These are phyloP conservation scores for Calonectria multiphialidica DNA, from an alignment of 2,329 filamentous ascomycete genomes.

Conservation along the genomic window DNA sequence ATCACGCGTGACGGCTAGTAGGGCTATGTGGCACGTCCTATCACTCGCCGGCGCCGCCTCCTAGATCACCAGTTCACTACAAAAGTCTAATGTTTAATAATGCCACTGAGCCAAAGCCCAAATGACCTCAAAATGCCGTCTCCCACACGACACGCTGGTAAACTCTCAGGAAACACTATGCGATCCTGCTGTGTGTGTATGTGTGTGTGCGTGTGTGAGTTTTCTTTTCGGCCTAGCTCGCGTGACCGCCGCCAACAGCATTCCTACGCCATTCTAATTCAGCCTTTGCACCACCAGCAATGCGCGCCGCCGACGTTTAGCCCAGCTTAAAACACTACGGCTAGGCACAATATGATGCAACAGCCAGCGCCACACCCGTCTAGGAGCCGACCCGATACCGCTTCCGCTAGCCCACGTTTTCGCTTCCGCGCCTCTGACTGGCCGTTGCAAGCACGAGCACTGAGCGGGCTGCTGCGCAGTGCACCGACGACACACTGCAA, in stretches of 20 bases:
- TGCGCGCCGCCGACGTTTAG: slow-evolving; percentile 65
- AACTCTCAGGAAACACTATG: background rate
- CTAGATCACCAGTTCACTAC: background rate
- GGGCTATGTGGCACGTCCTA: slow-evolving; percentile 1
- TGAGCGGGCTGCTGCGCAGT: slow-evolving; percentile 76
- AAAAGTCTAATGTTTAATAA: background rate
- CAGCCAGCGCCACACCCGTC: slow-evolving; percentile 71
- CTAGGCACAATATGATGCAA: slow-evolving; percentile 62
- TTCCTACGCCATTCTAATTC: slow-evolving; percentile 32
- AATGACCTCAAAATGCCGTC: background rate
- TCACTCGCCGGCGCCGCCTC: background rate
- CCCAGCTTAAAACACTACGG: slow-evolving; percentile 68
- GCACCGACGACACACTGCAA: slow-evolving; percentile 79
- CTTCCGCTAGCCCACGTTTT: slow-evolving; percentile 53
- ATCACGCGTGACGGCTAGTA: background rate
- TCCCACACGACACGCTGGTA: background rate
- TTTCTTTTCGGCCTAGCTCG: background rate
- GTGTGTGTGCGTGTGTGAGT: too few species aligned
- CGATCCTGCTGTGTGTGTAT: background rate
- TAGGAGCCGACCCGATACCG: slow-evolving; percentile 77
- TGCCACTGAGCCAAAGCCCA: background rate
- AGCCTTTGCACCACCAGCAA: slow-evolving; percentile 69
- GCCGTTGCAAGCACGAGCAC: slow-evolving; percentile 67
- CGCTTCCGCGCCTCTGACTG: slow-evolving; percentile 38
- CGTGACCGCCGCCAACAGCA: background rate